Conservation (phyloP, 1,284 basidiomycete species). For the Inonotus hispidus region DNA sequence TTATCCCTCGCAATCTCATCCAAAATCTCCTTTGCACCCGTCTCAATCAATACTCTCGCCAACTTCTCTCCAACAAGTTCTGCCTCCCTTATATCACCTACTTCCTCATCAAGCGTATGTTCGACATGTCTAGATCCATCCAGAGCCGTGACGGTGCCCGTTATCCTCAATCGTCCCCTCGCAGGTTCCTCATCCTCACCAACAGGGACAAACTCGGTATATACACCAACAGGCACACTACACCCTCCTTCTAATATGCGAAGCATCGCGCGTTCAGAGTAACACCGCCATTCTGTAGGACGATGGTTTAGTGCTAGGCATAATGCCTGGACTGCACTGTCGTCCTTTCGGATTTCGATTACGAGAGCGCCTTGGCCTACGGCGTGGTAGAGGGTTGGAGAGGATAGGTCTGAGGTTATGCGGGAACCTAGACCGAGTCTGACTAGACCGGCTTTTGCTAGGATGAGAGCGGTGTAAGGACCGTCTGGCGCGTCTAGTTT, state of each 20-base stretch:
- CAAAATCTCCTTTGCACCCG: slow-evolving; percentile 72
- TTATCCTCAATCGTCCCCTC: slow-evolving; percentile 50
- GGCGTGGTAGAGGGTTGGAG: slow-evolving; percentile 80
- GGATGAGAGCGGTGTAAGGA: slow-evolving; percentile 87
- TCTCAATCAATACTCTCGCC: slow-evolving; percentile 56
- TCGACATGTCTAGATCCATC: slow-evolving; percentile 69
- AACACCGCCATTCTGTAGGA: slow-evolving; percentile 69
- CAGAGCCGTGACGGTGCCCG: slow-evolving; percentile 77
- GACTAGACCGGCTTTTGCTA: slow-evolving; percentile 92
- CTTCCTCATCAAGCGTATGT: slow-evolving; percentile 50
- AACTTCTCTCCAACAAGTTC: slow-evolving; percentile 64
- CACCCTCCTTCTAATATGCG: slow-evolving; percentile 93
- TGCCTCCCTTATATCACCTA: slow-evolving; percentile 55
- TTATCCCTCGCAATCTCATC: slow-evolving; percentile 73
- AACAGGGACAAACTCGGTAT: slow-evolving; percentile 42
- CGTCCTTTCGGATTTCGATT: slow-evolving; percentile 80
- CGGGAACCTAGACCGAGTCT: slow-evolving; percentile 76
- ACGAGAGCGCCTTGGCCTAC: slow-evolving; percentile 94
- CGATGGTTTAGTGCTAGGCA: slow-evolving; percentile 69
- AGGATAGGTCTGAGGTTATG: slow-evolving; percentile 70
- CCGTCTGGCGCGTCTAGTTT: slow-evolving; percentile 87
- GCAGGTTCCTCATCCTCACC: slow-evolving; percentile 26
- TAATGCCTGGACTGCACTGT: slow-evolving; percentile 55
- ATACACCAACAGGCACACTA: slow-evolving; percentile 93
- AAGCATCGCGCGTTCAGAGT: slow-evolving; percentile 84